A percentile compares a stretch with the other conserved stretches of the same genome.
Evolutionary conservation across 2,329 filamentous ascomycete species (phyloP).

Genomic region (Stemphylium beticola): DNA sequence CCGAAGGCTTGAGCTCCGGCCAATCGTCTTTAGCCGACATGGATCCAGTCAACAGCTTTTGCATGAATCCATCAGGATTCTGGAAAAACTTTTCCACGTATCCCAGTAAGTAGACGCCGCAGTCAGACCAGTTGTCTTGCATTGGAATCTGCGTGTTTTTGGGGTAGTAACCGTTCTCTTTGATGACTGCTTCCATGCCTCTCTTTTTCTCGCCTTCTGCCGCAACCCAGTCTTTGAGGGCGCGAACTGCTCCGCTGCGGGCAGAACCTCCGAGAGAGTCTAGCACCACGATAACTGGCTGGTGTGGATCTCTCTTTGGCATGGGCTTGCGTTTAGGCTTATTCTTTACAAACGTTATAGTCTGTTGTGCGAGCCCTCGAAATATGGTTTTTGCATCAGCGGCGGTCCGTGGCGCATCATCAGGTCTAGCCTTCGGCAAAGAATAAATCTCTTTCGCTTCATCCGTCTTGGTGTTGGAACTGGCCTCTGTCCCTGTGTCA

Average conservation of each 20-base stretch:
- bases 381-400: conserved; percentile 10
- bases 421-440: background rate
- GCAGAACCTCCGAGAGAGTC: conserved; percentile 76
- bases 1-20: conserved; percentile 59
- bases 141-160: conserved; percentile 69
- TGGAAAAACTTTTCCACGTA: conserved; percentile 84
- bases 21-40: conserved; percentile 64
- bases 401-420: conserved; percentile 2
- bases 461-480: background rate
- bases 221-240: conserved; percentile 77
- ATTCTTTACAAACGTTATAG: conserved; percentile 22
- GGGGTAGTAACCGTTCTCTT: conserved; percentile 68
- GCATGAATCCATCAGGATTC: conserved; percentile 73
- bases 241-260: conserved; percentile 63
- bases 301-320: conserved; percentile 42
- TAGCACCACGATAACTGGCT: conserved; percentile 78
- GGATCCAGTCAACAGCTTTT: conserved; percentile 68
- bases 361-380: conserved; percentile 8
- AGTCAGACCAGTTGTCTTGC: conserved; percentile 87
- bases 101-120: conserved; percentile 82
- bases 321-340: conserved; percentile 30
- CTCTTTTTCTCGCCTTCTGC: conserved; percentile 73
- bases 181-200: conserved; percentile 54
- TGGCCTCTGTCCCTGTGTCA: conserved; percentile 1
- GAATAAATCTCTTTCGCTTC: background rate